phyloP scores from a whole-genome alignment of 1,139 yeast species.

The Scheffersomyces insectosa region DNA sequence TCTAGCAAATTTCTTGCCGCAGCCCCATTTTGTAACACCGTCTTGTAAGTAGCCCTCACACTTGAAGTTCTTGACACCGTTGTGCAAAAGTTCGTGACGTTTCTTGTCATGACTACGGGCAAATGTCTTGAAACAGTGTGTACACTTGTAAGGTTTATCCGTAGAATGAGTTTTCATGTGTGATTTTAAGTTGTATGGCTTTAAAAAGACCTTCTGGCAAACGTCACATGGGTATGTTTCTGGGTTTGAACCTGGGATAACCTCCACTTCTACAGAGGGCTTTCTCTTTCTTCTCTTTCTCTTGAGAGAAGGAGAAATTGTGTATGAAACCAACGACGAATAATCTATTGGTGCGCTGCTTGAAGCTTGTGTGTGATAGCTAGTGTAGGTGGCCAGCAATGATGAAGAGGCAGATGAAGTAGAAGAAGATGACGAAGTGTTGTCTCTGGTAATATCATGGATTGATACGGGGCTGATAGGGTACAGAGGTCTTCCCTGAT shows the following conservation, averaged over 20 bases:
- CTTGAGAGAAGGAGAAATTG: constrained; percentile 38
- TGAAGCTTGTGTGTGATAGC: not conserved
- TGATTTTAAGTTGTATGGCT: constrained; percentile 56
- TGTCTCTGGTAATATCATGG: not conserved
- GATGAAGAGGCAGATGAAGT: not conserved
- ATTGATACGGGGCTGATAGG: constrained; percentile 1
- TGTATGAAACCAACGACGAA: constrained; percentile 37
- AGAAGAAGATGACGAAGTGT: not conserved
- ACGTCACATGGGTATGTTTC: constrained; percentile 40
- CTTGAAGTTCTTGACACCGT: constrained; percentile 54
- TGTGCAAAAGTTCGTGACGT: constrained; percentile 56
- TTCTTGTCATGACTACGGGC: constrained; percentile 60
- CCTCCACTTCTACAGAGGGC: constrained; percentile 1
- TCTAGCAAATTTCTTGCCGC: constrained; percentile 58
- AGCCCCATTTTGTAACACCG: constrained; percentile 58
- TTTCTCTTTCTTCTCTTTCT: constrained; percentile 28
- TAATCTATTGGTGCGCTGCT: constrained; percentile 28
- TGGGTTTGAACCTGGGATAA: constrained; percentile 1
- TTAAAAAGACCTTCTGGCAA: constrained; percentile 53
- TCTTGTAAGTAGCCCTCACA: constrained; percentile 56
- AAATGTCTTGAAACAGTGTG: constrained; percentile 49
- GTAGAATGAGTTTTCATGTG: constrained; percentile 58
- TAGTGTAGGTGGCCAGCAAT: not conserved
- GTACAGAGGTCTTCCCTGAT: not conserved
- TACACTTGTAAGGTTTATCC: constrained; percentile 56